phyloP scores from a whole-genome alignment of 2,329 filamentous ascomycete genomes.

The Sclerotinia nivalis region DNA sequence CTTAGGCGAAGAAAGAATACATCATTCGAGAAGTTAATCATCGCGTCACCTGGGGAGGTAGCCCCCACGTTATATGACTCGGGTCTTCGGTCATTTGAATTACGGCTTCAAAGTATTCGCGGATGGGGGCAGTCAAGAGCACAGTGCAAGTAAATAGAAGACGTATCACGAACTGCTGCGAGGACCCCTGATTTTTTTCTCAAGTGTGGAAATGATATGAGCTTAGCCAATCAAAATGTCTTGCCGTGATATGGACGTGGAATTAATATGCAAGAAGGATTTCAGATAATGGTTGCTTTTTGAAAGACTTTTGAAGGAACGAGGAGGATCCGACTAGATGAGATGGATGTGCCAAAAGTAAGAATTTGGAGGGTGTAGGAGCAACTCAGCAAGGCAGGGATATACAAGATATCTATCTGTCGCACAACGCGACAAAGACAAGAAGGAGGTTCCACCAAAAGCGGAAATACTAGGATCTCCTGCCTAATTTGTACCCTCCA shows the following conservation, averaged over 20 bases:
- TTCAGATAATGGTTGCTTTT: background rate
- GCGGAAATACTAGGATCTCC: constrained; percentile 2
- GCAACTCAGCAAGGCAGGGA: background rate
- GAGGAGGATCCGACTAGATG: background rate
- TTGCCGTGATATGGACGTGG: too few relatives aligned
- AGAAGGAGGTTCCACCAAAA: background rate
- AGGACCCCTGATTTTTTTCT: background rate
- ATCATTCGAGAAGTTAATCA: background rate
- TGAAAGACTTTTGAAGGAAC: background rate
- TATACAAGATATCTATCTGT: background rate
- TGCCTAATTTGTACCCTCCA: constrained; percentile 1
- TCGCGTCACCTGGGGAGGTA: background rate
- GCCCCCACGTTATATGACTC: background rate
- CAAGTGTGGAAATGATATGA: background rate
- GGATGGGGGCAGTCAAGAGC: background rate
- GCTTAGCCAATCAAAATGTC: background rate
- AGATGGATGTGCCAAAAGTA: background rate
- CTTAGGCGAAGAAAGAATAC: constrained; percentile 6
- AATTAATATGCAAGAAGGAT: background rate
- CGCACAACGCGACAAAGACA: background rate
- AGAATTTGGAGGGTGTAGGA: background rate
- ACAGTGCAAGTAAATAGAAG: background rate
- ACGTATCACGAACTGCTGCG: background rate
- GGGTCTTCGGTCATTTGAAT: background rate
- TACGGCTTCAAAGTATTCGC: background rate